A percentile compares a stretch with the other conserved stretches of the same genome.
Conservation (phyloP, 2,329 filamentous ascomycete genomes). For the Metarhizium guizhouense region DNA sequence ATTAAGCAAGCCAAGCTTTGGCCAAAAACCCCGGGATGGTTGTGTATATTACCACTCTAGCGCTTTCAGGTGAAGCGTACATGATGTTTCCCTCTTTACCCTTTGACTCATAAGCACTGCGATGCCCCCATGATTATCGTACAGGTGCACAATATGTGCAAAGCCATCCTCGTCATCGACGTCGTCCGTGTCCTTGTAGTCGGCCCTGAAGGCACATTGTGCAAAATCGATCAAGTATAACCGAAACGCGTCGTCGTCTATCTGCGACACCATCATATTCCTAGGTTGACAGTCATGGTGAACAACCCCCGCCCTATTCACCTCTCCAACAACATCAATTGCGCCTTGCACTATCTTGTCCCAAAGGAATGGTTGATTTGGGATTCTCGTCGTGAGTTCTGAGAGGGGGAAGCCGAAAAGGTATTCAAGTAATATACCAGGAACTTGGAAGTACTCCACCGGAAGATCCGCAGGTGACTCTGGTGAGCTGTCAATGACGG, state of each 20-base stretch:
- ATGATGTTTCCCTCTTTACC: background rate
- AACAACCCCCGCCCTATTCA: constrained; percentile 6
- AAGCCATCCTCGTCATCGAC: constrained; percentile 4
- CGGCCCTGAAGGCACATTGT: constrained; percentile 5
- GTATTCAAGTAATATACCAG: constrained; percentile 5
- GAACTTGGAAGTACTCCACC: constrained; percentile 1
- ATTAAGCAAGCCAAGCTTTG: too few species aligned
- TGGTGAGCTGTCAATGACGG: constrained; percentile 2
- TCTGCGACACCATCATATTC: constrained; percentile 4
- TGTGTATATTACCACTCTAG: background rate
- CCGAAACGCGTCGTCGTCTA: background rate
- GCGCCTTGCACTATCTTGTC: background rate
- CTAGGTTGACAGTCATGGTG: constrained; percentile 7
- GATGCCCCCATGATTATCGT: constrained; percentile 2
- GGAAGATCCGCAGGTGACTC: constrained; percentile 5
- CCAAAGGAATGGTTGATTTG: constrained; percentile 1
- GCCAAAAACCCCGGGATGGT: background rate
- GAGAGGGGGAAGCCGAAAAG: constrained; percentile 6
- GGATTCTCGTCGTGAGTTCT: constrained; percentile 3
- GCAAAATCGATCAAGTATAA: constrained; percentile 8
- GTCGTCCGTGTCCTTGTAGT: constrained; percentile 8
- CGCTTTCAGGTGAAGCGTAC: background rate
- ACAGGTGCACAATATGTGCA: background rate
- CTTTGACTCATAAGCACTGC: constrained; percentile 1
- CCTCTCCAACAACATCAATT: constrained; percentile 1